Evolutionary conservation across 345 rosid species (phyloP).

Genomic region (Pugionium dolabratum): DNA sequence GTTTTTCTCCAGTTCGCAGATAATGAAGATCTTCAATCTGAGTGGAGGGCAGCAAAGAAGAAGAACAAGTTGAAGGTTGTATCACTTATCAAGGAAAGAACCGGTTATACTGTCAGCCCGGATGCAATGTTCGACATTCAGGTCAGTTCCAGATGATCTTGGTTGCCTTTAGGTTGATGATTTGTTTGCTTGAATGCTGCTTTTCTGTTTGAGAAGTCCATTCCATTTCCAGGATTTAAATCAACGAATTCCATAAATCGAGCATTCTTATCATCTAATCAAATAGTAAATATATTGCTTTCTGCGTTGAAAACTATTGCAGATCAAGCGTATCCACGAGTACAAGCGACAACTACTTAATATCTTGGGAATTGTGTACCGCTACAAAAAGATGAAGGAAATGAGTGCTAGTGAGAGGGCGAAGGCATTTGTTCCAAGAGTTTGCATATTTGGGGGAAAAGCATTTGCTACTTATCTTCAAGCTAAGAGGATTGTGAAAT

Average conservation of each 20-base stretch:
- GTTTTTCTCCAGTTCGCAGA: conserved; percentile 61
- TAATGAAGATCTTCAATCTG: conserved; percentile 64
- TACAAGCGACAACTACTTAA: conserved; percentile 71
- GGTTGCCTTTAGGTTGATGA: background rate
- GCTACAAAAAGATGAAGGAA: conserved; percentile 82
- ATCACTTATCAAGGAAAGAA: conserved; percentile 61
- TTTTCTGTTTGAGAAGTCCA: background rate
- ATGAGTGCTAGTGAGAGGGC: conserved; percentile 58
- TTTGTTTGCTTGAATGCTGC: conserved; percentile 2
- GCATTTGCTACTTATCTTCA: conserved; percentile 80
- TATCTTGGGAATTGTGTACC: conserved; percentile 67
- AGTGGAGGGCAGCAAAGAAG: conserved; percentile 71
- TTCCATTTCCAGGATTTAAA: background rate
- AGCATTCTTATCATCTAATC: conserved; percentile 15
- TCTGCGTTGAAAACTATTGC: conserved; percentile 22
- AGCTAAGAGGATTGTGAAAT: conserved; percentile 81
- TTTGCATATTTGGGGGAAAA: conserved; percentile 82
- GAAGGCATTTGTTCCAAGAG: conserved; percentile 59
- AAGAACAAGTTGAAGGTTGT: conserved; percentile 72
- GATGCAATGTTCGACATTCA: conserved; percentile 91
- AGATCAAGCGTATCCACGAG: conserved; percentile 83
- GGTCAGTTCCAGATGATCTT: conserved; percentile 44
- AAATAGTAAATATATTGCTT: background rate
- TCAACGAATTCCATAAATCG: background rate
- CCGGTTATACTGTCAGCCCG: conserved; percentile 69